Percentiles rank a stretch among this genome's conserved stretches.
These are phyloP conservation scores for Hericium rajendrae DNA, from an alignment of 768 basidiomycete species.

Conservation along the genomic window DNA sequence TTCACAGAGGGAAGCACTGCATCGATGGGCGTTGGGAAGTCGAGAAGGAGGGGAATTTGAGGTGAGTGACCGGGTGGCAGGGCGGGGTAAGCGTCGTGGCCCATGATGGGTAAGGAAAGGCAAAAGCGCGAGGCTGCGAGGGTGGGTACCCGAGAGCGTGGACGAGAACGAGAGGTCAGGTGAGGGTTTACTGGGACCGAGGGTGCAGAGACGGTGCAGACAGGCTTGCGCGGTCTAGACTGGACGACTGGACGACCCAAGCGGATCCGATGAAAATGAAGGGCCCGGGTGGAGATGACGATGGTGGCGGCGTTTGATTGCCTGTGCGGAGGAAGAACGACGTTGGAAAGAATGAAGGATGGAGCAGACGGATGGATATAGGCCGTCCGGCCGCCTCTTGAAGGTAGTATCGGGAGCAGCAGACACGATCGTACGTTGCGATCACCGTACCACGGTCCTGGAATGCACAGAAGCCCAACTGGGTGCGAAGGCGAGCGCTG, in stretches of 20 bases:
- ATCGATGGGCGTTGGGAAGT: background rate
- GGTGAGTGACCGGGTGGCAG: background rate
- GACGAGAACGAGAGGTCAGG: background rate
- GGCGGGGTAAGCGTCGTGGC: background rate
- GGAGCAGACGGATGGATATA: background rate
- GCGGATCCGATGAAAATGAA: background rate
- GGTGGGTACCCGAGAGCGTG: no score
- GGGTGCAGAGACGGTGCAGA: background rate
- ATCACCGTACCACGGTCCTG: no score
- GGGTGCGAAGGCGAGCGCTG: no score
- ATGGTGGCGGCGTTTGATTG: background rate
- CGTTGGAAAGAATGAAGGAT: background rate
- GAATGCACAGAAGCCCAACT: no score
- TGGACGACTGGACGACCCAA: no score
- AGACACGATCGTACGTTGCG: no score
- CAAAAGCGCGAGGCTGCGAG: background rate
- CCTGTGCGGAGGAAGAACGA: background rate
- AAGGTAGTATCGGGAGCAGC: no score
- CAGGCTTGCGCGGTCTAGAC: background rate
- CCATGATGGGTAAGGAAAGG: background rate
- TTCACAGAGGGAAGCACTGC: background rate
- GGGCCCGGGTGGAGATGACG: background rate
- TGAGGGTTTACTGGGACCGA: background rate
- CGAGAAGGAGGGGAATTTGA: background rate
- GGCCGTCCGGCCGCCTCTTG: no score